These are phyloP conservation scores for Pyrus communis DNA, from an alignment of 306 rosid genomes.

Conservation along the genomic window DNA sequence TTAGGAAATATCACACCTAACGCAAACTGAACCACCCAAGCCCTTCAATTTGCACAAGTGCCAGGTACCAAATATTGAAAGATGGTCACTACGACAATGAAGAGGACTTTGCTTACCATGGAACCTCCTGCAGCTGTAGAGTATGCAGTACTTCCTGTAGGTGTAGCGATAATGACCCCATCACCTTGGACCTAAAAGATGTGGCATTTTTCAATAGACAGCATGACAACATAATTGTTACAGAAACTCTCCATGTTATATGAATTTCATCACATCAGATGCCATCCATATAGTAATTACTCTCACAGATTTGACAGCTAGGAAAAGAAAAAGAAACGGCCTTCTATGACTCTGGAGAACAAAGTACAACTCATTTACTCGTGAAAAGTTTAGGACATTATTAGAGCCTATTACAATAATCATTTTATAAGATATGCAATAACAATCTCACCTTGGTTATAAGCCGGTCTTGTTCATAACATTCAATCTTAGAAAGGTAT, in stretches of 20 bases:
- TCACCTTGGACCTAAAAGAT: slow-evolving; percentile 90
- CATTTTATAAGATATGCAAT: slow-evolving; percentile 1
- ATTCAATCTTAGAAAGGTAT: slow-evolving; percentile 92
- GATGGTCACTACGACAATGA: background rate
- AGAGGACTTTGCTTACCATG: slow-evolving; percentile 50
- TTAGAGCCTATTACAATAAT: background rate
- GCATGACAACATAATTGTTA: slow-evolving; percentile 9
- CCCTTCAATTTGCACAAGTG: background rate
- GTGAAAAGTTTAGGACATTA: background rate
- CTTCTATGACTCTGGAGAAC: background rate
- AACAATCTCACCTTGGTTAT: slow-evolving; percentile 74
- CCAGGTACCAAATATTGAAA: background rate
- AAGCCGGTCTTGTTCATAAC: slow-evolving; percentile 87
- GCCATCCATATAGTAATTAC: slow-evolving; percentile 4
- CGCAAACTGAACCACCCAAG: background rate
- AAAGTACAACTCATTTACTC: background rate
- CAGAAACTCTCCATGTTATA: background rate
- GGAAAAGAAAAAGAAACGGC: no score
- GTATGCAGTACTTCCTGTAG: slow-evolving; percentile 99
- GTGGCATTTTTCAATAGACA: slow-evolving; percentile 2
- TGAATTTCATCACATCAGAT: slow-evolving; percentile 2
- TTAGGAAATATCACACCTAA: background rate
- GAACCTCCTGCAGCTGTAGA: slow-evolving; percentile 99
- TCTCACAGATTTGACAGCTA: no score
- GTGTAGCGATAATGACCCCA: slow-evolving; percentile 96